Base-by-base conservation (phyloP, 257 asterid genomes). In the Perilla frutescens region DNA sequence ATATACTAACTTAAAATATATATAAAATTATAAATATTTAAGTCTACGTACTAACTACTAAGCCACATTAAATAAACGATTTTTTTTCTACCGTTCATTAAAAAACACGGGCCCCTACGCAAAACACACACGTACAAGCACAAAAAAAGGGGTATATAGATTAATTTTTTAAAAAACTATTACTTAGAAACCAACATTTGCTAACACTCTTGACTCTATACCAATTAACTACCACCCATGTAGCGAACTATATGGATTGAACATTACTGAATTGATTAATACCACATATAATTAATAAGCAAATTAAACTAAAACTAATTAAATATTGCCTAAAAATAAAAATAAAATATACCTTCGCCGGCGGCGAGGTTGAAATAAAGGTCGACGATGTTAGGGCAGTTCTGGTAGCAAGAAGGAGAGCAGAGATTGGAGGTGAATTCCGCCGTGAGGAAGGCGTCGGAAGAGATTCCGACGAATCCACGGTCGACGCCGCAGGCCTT, bases 341-440 rank as follows among this genome's bases (percentile, higher is more conserved):
- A 50, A 1, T 0, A 13, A 43, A n/a, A 14, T 47, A n/a, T 84
- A 92, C 97, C 98, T 85, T 93, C 96, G 15, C 91, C 93, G 10
- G 91, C 95, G 6, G 97, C 98, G 67, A 93, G 86, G 76, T 90
- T 86, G 85, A 86, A 88, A 80, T 88, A 90, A n/a, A 90, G 89
- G 66, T 92, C 96, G 66, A 90, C 81, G 40, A 92, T 80, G 76
- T 92, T 90, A n/a, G 88, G 91, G 78, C 98, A 90, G n/a, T 83
- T 85, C 62, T 85, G 84, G 79, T 87, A 89, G 66, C 98, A 93
- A 3, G 80, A 82, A 0, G 87, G 74, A 8, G 96, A 87, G 79
- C 98, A 93, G 1, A 93, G 87, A 56, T 85, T 85, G 58, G 80
- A 63, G 53, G 88, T 71, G 80, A 90, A 89, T 4, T 78, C 79